Evolutionary conservation across 495 filamentous ascomycete species (phyloP), one percentile per base, ranked within the genome.

Genomic region (Penicillium pulvis): DNA sequence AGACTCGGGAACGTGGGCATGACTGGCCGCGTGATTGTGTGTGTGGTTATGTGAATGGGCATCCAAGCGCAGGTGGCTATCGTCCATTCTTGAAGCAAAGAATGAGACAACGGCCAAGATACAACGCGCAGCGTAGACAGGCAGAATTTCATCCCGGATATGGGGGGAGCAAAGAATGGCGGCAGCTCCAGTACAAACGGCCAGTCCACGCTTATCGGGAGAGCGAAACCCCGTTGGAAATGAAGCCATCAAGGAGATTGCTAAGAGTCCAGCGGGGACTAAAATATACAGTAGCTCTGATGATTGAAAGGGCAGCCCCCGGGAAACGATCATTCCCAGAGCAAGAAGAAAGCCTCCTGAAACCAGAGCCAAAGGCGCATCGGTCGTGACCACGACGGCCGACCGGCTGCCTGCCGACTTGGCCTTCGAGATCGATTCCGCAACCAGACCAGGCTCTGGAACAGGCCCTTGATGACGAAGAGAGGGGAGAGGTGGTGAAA

Each of bases 401-500:
- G 66, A 44, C n/a, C 57, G 43, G 17, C 26, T 56, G 1, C 60
- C 51, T n/a, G 53, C n/a, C 42, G 66, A 64, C 45, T 45, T 58
- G 9, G 61, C 52, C 5, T 64, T 57, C 8, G 63, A 50, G 44
- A 56, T 58, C 17, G 44, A 67, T 41, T 54, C 63, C 53, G 57
- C 64, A 51, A 69, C 71, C 4, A 75, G 60, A 16, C 66, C 72
- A 7, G 65, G 61, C 48, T 67, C 65, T 42, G 66, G 57, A 31
- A 68, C 65, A 23, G 69, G 59, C 11, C 64, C 65, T 35, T 62
- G 49, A 11, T 26, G 62, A 30, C 59, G 62, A 50, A 75, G 50
- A 17, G 53, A 56, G 12, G 67, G 70, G 43, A 81, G 77, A 16
- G 79, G 76, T 11, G 75, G 74, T 12, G 72, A 74, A 33, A 81